phyloP scores from a whole-genome alignment of 2,329 filamentous ascomycete species.

The Pseudodiploospora longispora region DNA sequence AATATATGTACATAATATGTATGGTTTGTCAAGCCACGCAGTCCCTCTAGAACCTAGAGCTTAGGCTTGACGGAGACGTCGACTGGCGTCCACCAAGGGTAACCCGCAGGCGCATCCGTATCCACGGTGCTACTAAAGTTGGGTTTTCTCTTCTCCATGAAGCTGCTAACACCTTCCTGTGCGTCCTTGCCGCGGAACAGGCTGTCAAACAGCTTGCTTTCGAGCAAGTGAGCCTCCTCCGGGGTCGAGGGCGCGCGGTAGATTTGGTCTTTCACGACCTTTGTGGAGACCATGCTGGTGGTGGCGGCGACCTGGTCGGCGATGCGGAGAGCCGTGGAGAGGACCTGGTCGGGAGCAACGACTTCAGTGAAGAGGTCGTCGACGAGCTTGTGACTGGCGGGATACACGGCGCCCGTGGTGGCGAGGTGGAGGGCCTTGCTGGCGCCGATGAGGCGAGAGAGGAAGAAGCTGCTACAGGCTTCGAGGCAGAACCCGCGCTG shows the following conservation, averaged over 20 bases:
- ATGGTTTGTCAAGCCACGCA: too few relatives aligned
- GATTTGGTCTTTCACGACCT: slow-evolving; percentile 66
- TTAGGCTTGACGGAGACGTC: slow-evolving; percentile 22
- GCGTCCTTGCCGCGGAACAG: slow-evolving; percentile 52
- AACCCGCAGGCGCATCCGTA: slow-evolving; percentile 48
- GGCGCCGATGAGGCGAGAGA: slow-evolving; percentile 61
- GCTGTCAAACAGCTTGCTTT: slow-evolving; percentile 56
- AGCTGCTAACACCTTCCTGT: slow-evolving; percentile 59
- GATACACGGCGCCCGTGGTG: slow-evolving; percentile 58
- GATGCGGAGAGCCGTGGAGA: slow-evolving; percentile 56
- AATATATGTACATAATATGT: too few relatives aligned
- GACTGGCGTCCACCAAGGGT: slow-evolving; percentile 60
- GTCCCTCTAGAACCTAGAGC: slow-evolving; percentile 9
- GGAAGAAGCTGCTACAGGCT: slow-evolving; percentile 62
- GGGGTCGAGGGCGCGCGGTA: slow-evolving; percentile 49
- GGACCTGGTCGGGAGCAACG: slow-evolving; percentile 50
- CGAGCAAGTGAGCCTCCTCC: slow-evolving; percentile 63
- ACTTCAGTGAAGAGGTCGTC: slow-evolving; percentile 59
- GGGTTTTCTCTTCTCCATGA: slow-evolving; percentile 59
- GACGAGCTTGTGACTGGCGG: slow-evolving; percentile 40
- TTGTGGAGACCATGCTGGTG: slow-evolving; percentile 54
- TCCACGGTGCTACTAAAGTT: slow-evolving; percentile 54
- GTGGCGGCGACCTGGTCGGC: slow-evolving; percentile 60
- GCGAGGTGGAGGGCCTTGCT: slow-evolving; percentile 55
- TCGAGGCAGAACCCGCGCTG: slow-evolving; percentile 66